Percentiles rank a stretch among this genome's conserved stretches.
Evolutionary conservation across 2,329 filamentous ascomycete species (phyloP).

Genomic region (Aspergillus viridinutans): DNA sequence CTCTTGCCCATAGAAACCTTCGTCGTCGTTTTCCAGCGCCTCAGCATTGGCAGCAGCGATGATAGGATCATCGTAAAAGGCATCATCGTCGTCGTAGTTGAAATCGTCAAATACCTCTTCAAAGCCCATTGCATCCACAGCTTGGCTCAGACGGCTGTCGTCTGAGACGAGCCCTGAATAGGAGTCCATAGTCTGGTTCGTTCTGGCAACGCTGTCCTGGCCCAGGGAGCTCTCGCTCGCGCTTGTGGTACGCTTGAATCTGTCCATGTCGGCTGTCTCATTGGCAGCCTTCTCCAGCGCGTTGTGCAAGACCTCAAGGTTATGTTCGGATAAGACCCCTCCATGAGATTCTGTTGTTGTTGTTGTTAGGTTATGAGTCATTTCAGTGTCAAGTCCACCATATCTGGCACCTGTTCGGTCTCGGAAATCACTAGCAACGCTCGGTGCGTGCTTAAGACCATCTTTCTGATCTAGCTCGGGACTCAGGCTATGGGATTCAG

Average conservation of each 20-base stretch:
- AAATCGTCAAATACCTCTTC: conserved; percentile 46
- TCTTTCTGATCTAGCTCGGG: conserved; percentile 6
- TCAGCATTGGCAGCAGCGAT: conserved; percentile 95
- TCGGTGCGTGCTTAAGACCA: conserved; percentile 31
- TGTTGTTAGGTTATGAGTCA: conserved; percentile 32
- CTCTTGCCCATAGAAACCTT: conserved; percentile 92
- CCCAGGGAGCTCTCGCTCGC: conserved; percentile 39
- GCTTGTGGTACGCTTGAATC: conserved; percentile 62
- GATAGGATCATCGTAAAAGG: conserved; percentile 79
- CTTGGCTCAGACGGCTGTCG: conserved; percentile 47
- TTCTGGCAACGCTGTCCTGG: conserved; percentile 30
- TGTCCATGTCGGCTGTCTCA: conserved; percentile 69
- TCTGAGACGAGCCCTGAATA: conserved; percentile 47
- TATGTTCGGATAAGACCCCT: conserved; percentile 49
- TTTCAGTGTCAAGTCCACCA: conserved; percentile 21
- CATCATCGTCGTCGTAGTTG: conserved; percentile 58
- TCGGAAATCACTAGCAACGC: conserved; percentile 32
- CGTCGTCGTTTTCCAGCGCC: conserved; percentile 83
- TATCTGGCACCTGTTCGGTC: conserved; percentile 16
- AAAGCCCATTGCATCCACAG: conserved; percentile 35
- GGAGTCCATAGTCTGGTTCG: conserved; percentile 35
- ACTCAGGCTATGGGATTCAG: conserved; percentile 11
- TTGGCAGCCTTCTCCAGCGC: conserved; percentile 78
- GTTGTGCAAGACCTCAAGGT: conserved; percentile 71
- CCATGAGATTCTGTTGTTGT: conserved; percentile 22